Conservation (phyloP, 1,284 basidiomycete genomes). For the Cryptococcus sp. region DNA sequence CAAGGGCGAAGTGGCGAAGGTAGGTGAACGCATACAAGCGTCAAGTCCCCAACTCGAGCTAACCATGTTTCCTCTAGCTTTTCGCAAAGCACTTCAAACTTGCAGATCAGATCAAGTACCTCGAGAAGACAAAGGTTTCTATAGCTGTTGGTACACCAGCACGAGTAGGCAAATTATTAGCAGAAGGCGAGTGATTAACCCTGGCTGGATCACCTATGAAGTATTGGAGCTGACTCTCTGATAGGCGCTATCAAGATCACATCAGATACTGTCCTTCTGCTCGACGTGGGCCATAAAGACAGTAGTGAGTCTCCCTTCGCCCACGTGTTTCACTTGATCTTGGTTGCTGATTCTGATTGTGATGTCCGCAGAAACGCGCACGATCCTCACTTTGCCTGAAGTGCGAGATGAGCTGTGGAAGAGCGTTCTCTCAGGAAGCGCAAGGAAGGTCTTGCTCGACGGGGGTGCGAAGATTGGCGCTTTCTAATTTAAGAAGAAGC, state of each 20-base stretch:
- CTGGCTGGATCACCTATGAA: background rate
- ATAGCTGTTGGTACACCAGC: slow-evolving; percentile 55
- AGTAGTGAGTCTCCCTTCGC: slow-evolving; percentile 34
- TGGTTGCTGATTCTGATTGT: slow-evolving; percentile 1
- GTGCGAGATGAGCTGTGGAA: slow-evolving; percentile 53
- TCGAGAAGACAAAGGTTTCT: slow-evolving; percentile 48
- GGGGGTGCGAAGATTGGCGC: slow-evolving; percentile 44
- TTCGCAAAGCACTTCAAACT: slow-evolving; percentile 56
- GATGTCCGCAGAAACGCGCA: slow-evolving; percentile 44
- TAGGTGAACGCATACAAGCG: slow-evolving; percentile 18
- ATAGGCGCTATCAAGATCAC: slow-evolving; percentile 47
- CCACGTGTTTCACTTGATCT: background rate
- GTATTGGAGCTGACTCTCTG: slow-evolving; percentile 10
- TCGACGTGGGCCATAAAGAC: slow-evolving; percentile 50
- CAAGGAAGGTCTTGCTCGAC: slow-evolving; percentile 35
- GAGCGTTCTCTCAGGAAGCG: slow-evolving; percentile 42
- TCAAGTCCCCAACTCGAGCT: too few species aligned
- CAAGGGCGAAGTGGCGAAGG: slow-evolving; percentile 53
- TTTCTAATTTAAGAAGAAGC: slow-evolving; percentile 28
- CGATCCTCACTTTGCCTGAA: slow-evolving; percentile 51
- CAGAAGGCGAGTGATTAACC: slow-evolving; percentile 33
- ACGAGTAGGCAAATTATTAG: slow-evolving; percentile 51
- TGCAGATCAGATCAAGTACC: slow-evolving; percentile 52
- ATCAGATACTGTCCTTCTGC: slow-evolving; percentile 45
- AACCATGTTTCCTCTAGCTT: slow-evolving; percentile 28